These are phyloP conservation scores for Pythium sukuiense DNA, from an alignment of 352 stramenopile species.

Conservation along the genomic window DNA sequence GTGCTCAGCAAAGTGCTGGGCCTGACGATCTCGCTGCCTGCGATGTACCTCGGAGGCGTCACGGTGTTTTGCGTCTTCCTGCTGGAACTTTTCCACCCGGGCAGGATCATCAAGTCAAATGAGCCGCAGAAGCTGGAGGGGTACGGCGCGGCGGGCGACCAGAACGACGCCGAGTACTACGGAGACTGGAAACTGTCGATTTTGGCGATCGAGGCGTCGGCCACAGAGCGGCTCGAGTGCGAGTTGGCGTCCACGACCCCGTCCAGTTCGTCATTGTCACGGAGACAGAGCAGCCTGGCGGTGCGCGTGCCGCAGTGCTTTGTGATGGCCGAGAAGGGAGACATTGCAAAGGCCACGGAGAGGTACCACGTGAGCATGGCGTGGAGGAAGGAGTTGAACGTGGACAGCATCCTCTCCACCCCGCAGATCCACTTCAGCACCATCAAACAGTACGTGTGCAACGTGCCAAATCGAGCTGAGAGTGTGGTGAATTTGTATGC, in stretches of 20 bases:
- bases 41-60: constrained; percentile 46
- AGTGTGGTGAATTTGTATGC: not conserved
- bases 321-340: constrained; percentile 66
- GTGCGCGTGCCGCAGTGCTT: constrained; percentile 49
- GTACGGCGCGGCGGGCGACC: not conserved
- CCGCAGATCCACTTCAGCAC: constrained; percentile 61
- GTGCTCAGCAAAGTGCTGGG: constrained; percentile 56
- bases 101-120: constrained; percentile 43
- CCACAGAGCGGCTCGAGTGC: constrained; percentile 39
- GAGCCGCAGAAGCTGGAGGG: constrained; percentile 14
- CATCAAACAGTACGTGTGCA: constrained; percentile 58
- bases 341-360: constrained; percentile 53
- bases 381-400: constrained; percentile 78
- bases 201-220: constrained; percentile 55
- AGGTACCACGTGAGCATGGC: constrained; percentile 64
- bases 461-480: not conserved
- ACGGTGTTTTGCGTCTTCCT: constrained; percentile 51
- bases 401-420: constrained; percentile 60
- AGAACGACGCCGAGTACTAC: constrained; percentile 22
- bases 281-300: constrained; percentile 19
- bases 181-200: constrained; percentile 69
- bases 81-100: constrained; percentile 56
- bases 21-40: constrained; percentile 49
- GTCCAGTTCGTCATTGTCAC: not conserved
- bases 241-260: not conserved